Evolutionary conservation across 495 filamentous ascomycete species (phyloP), one percentile per base, ranked within the genome.

Genomic region (Penicillium manginii): DNA sequence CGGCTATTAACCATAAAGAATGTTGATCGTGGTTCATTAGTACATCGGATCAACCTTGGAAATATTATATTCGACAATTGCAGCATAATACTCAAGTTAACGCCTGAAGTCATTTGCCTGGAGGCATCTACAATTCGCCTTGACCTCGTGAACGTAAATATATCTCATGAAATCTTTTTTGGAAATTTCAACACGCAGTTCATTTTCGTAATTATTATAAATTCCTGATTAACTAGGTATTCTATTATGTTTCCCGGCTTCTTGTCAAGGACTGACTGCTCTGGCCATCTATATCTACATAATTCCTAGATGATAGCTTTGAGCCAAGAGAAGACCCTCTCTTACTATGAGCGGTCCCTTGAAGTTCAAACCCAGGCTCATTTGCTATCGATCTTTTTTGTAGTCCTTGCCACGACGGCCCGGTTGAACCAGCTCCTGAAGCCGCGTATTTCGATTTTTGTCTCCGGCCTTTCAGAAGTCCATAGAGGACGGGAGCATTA

Each of bases 141-240:
- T n/a, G n/a, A n/a, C n/a, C n/a, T n/a, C n/a, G n/a, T n/a, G n/a
- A n/a, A n/a, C n/a, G n/a, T n/a, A n/a, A n/a, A n/a, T n/a, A n/a
- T n/a, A n/a, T n/a, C 85, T 4, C 78, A 84, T 19, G 81, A 79
- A 3, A 81, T 11, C 77, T 91, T 7, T 76, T 83, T 4, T 92
- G 89, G 88, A n/a, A n/a, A n/a, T n/a, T n/a, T n/a, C n/a, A n/a
- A n/a, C n/a, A n/a, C n/a, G n/a, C n/a, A n/a, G n/a, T n/a, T n/a
- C n/a, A n/a, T n/a, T n/a, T n/a, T n/a, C n/a, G n/a, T n/a, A n/a
- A 29, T 29, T 29, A 29, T 5, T 29, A 29, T 29, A 7, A 29
- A 29, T 29, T 29, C 26, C 9, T 29, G 9, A 4, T 29, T 29
- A n/a, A n/a, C n/a, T n/a, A n/a, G n/a, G n/a, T 29, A 29, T 7